phyloP scores from a whole-genome alignment of 2,329 filamentous ascomycete genomes.

The Teratosphaeriaceae sp. region DNA sequence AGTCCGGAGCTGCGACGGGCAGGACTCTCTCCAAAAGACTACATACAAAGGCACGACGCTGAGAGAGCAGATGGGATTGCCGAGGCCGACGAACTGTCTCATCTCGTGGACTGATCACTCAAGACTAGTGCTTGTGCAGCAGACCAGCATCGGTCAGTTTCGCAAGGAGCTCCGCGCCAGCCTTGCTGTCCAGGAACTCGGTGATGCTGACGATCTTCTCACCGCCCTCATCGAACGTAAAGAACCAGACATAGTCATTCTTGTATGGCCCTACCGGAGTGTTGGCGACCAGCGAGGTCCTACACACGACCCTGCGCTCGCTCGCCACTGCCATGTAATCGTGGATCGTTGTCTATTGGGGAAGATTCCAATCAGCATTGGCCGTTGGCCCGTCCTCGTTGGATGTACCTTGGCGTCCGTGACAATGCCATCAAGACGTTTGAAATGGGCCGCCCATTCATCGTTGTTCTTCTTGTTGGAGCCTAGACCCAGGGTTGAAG shows the following conservation, averaged over 20 bases:
- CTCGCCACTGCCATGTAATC: constrained; percentile 13
- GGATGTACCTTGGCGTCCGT: constrained; percentile 9
- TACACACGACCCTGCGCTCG: constrained; percentile 9
- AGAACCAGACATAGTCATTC: constrained; percentile 20
- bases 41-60: too few relatives aligned
- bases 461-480: constrained; percentile 10
- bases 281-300: constrained; percentile 10
- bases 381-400: not conserved
- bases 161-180: constrained; percentile 2
- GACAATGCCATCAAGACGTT: constrained; percentile 9
- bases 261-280: constrained; percentile 13
- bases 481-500: constrained; percentile 6
- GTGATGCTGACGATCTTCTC: constrained; percentile 14
- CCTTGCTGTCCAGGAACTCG: constrained; percentile 15
- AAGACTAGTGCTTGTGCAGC: constrained; percentile 1
- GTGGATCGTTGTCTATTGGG: constrained; percentile 17
- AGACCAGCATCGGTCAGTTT: constrained; percentile 4
- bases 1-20: too few relatives aligned
- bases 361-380: not conserved
- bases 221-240: constrained; percentile 13
- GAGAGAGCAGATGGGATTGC: too few relatives aligned
- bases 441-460: constrained; percentile 13
- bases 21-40: too few relatives aligned
- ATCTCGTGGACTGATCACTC: too few relatives aligned
- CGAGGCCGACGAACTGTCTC: too few relatives aligned